Evolutionary conservation across 108 stramenopile species (phyloP).

Genomic region (Nitzschia inconspicua): DNA sequence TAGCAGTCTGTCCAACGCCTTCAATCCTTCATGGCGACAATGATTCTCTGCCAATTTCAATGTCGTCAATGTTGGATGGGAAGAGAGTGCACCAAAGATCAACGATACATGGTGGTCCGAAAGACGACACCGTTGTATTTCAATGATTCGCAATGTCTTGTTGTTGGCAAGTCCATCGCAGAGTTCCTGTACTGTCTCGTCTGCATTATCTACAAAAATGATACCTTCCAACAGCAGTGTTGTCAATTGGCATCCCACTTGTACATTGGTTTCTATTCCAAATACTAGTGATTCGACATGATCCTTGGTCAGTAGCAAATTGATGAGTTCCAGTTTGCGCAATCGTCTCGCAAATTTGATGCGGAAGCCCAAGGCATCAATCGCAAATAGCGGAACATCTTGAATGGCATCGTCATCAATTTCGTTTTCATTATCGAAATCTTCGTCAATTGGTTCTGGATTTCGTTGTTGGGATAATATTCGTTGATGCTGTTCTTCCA

Average conservation of each 20-base stretch:
- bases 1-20: constrained; percentile 3
- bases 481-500: background rate
- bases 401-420: background rate
- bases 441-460: background rate
- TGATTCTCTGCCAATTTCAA: constrained; percentile 1
- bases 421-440: background rate
- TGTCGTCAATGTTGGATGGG: background rate
- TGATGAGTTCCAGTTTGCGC: constrained; percentile 4
- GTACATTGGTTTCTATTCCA: constrained; percentile 12
- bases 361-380: constrained; percentile 5
- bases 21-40: background rate
- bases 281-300: constrained; percentile 9
- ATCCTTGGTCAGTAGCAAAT: constrained; percentile 3
- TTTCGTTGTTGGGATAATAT: background rate
- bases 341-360: constrained; percentile 10
- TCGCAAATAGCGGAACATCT: background rate
- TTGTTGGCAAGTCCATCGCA: constrained; percentile 11
- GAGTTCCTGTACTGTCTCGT: background rate
- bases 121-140: constrained; percentile 3
- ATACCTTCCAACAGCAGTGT: background rate
- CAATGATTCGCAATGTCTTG: background rate
- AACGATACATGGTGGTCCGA: background rate
- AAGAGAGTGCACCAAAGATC: background rate
- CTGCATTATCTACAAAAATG: background rate
- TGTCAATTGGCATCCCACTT: background rate